Evolutionary conservation across 2,329 filamentous ascomycete species (phyloP), one percentile per base, ranked within the genome.

Genomic region (Apiospora arundinis): DNA sequence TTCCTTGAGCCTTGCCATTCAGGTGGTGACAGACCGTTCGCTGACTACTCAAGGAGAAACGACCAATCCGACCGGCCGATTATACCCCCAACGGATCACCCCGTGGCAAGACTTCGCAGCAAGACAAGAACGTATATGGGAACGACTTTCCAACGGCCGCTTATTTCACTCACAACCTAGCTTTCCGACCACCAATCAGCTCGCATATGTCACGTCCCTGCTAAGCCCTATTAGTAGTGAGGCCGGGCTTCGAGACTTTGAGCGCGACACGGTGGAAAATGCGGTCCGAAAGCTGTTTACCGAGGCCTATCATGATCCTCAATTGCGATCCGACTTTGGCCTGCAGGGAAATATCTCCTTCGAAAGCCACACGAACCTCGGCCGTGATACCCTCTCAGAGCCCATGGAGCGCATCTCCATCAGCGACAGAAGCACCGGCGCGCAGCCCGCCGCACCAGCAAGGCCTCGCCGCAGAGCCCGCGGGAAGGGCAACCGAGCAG

Each of bases 181-280:
- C 2, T 84, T 83, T 69, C 78, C 78, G 60, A 81, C 79, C 42
- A 70, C 68, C 11, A 74, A 80, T 73, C 76, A 82, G 74, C 66
- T 83, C 25, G 78, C 81, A 25, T 82, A 80, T 60, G 74, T 83
- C 0, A 74, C 67, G 44, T 78, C 76, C 14, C 21, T 78, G 42
- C 72, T 82, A 49, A 48, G 45, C 0, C 80, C 78, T 1, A 81
- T 84, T 63, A 80, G 77, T 48, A 81, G 80, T 52, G 80, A 84
- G 75, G 71, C 72, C 56, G 75, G 77, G 32, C 80, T 85, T 40
- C 78, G 77, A 52, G 49, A 80, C 37, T 81, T 78, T 68, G 76
- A 82, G 73, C 78, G 75, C n/a, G 73, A 81, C 14, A 76, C 76
- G 4, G 77, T 85, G 9, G 80, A 84, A 72, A 81, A 80, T 72